Conservation (phyloP, 2,329 filamentous ascomycete genomes). For the Talaromyces sp. region DNA sequence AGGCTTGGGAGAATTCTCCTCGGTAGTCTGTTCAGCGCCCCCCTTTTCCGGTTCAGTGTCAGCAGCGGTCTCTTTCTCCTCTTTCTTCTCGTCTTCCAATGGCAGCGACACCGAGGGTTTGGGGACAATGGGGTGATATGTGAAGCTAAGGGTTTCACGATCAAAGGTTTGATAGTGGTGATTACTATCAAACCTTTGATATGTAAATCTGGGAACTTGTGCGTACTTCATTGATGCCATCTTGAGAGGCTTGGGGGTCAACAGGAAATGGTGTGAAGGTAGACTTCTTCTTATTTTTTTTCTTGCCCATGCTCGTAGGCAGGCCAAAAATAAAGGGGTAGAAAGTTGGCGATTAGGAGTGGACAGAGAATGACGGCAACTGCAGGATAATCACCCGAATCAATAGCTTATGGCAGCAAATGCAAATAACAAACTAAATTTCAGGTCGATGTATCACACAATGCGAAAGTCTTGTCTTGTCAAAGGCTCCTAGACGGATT, state of each 20-base stretch:
- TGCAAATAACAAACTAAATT: conserved; percentile 13
- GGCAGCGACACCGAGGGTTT: conserved; percentile 32
- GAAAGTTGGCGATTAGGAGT: neutral
- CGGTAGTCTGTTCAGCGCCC: conserved; percentile 23
- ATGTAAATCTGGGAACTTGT: conserved; percentile 41
- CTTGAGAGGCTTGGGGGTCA: conserved; percentile 27
- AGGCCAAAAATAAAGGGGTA: conserved; percentile 25
- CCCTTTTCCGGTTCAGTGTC: conserved; percentile 32
- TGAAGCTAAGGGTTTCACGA: conserved; percentile 35
- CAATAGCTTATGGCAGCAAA: conserved; percentile 10
- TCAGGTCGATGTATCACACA: conserved; percentile 9
- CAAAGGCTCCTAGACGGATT: conserved; percentile 1
- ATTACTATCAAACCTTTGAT: conserved; percentile 41
- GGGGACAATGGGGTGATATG: conserved; percentile 35
- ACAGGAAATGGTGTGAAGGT: conserved; percentile 27
- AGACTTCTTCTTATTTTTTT: conserved; percentile 36
- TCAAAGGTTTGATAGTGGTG: conserved; percentile 45
- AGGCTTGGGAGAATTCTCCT: conserved; percentile 25
- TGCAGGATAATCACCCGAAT: conserved; percentile 12
- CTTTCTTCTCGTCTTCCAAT: conserved; percentile 36
- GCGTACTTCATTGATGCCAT: conserved; percentile 41
- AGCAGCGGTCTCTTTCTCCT: conserved; percentile 37
- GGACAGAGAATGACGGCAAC: conserved; percentile 10
- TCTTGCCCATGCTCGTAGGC: conserved; percentile 35
- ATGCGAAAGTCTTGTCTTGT: neutral